phyloP scores from a whole-genome alignment of 768 basidiomycete genomes.

The Tricholoma bakamatsutake region DNA sequence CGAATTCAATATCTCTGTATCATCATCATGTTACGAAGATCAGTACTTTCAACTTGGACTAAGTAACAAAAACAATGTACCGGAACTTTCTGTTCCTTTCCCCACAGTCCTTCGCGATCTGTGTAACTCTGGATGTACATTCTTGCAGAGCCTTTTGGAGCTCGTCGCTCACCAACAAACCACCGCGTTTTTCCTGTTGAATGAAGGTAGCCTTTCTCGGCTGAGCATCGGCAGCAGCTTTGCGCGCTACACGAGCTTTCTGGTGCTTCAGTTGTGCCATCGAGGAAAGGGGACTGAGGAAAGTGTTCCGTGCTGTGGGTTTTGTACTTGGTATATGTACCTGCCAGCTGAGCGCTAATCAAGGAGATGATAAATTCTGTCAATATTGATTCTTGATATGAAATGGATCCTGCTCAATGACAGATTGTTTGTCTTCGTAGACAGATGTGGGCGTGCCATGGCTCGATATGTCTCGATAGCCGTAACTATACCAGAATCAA shows the following conservation, averaged over 20 bases:
- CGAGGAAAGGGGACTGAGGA: background rate
- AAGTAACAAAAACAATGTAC: slow-evolving; percentile 20
- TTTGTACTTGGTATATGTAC: too few relatives aligned
- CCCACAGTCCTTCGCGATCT: slow-evolving; percentile 40
- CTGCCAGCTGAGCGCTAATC: too few relatives aligned
- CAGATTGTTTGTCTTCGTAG: too few relatives aligned
- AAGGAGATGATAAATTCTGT: too few relatives aligned
- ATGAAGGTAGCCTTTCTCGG: background rate
- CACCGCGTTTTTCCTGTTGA: slow-evolving; percentile 15
- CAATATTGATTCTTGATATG: too few relatives aligned
- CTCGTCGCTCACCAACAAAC: slow-evolving; percentile 38
- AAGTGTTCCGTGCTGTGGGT: too few relatives aligned
- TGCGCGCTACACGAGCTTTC: background rate
- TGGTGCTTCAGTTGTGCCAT: background rate
- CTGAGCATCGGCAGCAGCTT: background rate
- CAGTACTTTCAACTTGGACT: too few relatives aligned
- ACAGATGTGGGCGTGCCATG: too few relatives aligned
- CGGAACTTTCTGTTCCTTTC: slow-evolving; percentile 45
- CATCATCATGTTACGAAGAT: background rate
- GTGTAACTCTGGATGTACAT: slow-evolving; percentile 37
- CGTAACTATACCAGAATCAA: too few relatives aligned
- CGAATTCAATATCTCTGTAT: slow-evolving; percentile 50
- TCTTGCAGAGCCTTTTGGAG: slow-evolving; percentile 40
- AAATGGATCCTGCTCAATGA: too few relatives aligned
- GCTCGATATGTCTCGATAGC: too few relatives aligned